Percentiles rank a stretch among this genome's conserved stretches.
Conservation (phyloP, 2,329 filamentous ascomycete species). For the Beauveria caledonica region DNA sequence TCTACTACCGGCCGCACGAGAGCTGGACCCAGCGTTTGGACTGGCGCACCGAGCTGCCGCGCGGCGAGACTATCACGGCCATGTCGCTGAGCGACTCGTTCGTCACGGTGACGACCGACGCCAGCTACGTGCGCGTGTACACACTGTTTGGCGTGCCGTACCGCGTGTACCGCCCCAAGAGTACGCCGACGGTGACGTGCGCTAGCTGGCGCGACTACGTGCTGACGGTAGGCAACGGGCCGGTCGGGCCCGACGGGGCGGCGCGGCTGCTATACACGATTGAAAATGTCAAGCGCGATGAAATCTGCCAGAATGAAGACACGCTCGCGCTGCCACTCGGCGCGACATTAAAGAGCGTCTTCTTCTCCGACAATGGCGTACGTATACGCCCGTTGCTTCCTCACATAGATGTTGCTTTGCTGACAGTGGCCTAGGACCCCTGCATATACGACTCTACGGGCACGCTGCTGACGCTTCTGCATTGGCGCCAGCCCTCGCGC, state of each 20-base stretch:
- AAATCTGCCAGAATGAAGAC: conserved; percentile 92
- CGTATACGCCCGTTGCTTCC: conserved; percentile 23
- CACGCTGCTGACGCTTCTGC: conserved; percentile 75
- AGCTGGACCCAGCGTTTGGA: conserved; percentile 88
- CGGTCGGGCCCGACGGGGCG: conserved; percentile 68
- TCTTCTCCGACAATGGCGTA: conserved; percentile 88
- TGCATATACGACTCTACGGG: conserved; percentile 94
- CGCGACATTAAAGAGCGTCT: conserved; percentile 67
- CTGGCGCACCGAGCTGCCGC: conserved; percentile 82
- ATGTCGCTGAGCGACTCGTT: conserved; percentile 90
- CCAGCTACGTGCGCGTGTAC: conserved; percentile 85
- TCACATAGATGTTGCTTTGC: background rate
- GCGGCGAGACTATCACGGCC: conserved; percentile 76
- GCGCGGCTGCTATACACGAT: conserved; percentile 82
- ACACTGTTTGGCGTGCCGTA: conserved; percentile 87
- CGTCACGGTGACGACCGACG: conserved; percentile 77
- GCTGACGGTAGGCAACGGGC: conserved; percentile 90
- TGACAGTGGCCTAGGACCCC: conserved; percentile 55
- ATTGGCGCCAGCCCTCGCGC: conserved; percentile 81
- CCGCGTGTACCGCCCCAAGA: conserved; percentile 86
- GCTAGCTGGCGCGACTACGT: conserved; percentile 94
- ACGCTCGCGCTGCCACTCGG: conserved; percentile 74
- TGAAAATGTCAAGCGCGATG: conserved; percentile 87
- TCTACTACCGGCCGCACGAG: conserved; percentile 97
- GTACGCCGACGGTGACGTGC: conserved; percentile 81